Evolutionary conservation across 148 eudicot species (phyloP).

Genomic region (Cornus florida): DNA sequence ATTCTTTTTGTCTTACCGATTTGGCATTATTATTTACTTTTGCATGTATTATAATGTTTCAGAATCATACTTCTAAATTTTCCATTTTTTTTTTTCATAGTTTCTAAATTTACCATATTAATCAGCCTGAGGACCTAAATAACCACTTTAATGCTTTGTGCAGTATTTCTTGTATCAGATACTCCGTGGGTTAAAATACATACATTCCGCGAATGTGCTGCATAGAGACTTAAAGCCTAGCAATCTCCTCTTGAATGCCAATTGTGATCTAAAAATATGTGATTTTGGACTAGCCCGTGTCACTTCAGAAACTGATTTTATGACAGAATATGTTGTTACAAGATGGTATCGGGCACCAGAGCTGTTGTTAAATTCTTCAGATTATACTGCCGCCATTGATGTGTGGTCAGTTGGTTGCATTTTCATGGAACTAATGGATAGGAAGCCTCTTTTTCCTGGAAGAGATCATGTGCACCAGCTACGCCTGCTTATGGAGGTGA

Average conservation of each 20-base stretch:
- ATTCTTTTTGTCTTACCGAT: background rate
- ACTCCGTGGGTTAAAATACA: slow-evolving; percentile 94
- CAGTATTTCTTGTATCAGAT: slow-evolving; percentile 99
- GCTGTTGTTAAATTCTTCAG: slow-evolving; percentile 85
- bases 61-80: background rate
- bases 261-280: slow-evolving; percentile 94
- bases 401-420: slow-evolving; percentile 98
- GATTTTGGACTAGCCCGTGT: slow-evolving; percentile 98
- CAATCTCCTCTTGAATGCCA: slow-evolving; percentile 93
- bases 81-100: too few relatives aligned
- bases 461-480: slow-evolving; percentile 97
- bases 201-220: slow-evolving; percentile 96
- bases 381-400: slow-evolving; percentile 93
- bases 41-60: background rate
- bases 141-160: slow-evolving; percentile 19
- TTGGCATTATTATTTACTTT: background rate
- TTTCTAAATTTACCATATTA: background rate
- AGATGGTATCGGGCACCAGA: slow-evolving; percentile 99
- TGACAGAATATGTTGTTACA: slow-evolving; percentile 97
- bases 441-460: slow-evolving; percentile 95
- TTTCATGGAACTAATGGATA: slow-evolving; percentile 96
- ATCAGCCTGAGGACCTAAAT: slow-evolving; percentile 5
- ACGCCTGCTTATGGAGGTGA: slow-evolving; percentile 89
- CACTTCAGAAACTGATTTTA: slow-evolving; percentile 86
- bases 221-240: slow-evolving; percentile 98